A percentile compares a stretch with the other conserved stretches of the same genome.
Conservation (phyloP, 2,329 filamentous ascomycete species). For the Scorias spongiosa region DNA sequence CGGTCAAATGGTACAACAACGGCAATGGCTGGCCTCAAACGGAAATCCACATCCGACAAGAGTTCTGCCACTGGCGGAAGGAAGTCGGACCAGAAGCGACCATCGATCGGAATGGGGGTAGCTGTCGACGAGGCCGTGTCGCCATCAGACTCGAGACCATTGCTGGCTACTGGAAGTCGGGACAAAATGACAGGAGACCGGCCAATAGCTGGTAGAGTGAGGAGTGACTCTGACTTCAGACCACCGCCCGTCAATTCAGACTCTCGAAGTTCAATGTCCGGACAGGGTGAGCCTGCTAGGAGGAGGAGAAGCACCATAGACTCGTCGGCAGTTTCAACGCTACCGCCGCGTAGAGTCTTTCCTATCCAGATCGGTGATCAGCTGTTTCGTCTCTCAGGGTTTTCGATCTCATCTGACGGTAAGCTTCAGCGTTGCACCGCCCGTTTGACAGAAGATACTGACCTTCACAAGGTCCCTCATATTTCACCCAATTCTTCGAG, state of each 20-base stretch:
- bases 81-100: conserved; percentile 5
- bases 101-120: conserved; percentile 6
- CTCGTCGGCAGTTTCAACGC: conserved; percentile 12
- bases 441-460: too few species aligned
- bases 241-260: too few species aligned
- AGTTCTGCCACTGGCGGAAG: not conserved
- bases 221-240: too few species aligned
- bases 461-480: conserved; percentile 53
- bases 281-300: conserved; percentile 1
- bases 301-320: conserved; percentile 2
- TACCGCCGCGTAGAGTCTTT: conserved; percentile 58
- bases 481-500: conserved; percentile 88
- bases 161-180: conserved; percentile 1
- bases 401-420: conserved; percentile 59
- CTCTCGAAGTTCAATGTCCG: too few species aligned
- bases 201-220: not conserved
- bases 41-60: conserved; percentile 9
- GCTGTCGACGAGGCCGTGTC: conserved; percentile 6
- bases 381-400: conserved; percentile 53
- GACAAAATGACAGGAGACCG: conserved; percentile 3
- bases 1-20: conserved; percentile 2
- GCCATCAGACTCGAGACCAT: conserved; percentile 3
- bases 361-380: conserved; percentile 56
- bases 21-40: conserved; percentile 8
- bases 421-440: conserved; percentile 19